A percentile compares a stretch with the other conserved stretches of the same genome.
phyloP scores from a whole-genome alignment of 1,284 basidiomycete species.

The Phellopilus nigrolimitatus region DNA sequence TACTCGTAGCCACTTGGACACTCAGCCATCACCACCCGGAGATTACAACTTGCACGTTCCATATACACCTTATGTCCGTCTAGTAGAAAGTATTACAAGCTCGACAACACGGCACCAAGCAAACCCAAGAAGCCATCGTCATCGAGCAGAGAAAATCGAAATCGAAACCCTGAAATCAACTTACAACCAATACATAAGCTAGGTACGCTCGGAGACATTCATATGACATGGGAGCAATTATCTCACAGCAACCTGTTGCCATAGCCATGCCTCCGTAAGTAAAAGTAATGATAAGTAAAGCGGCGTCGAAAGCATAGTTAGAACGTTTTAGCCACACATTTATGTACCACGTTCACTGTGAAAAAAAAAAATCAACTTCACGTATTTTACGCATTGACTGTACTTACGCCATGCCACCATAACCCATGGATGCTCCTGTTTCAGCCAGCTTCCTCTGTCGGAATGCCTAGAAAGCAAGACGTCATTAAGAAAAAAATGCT shows the following conservation, averaged over 20 bases:
- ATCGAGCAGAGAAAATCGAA: not conserved
- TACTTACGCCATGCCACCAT: constrained; percentile 52
- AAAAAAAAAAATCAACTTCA: constrained; percentile 2
- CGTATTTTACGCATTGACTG: not conserved
- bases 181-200: constrained; percentile 10
- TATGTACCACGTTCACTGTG: constrained; percentile 17
- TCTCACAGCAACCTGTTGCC: constrained; percentile 21
- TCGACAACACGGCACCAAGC: no score
- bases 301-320: not conserved
- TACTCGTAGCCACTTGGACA: no score
- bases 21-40: no score
- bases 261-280: constrained; percentile 9
- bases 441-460: constrained; percentile 70
- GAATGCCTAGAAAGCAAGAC: constrained; percentile 50
- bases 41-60: no score
- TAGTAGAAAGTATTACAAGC: no score
- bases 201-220: not conserved
- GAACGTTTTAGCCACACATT: not conserved
- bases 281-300: not conserved
- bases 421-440: constrained; percentile 52
- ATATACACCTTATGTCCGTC: no score
- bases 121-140: no score
- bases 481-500: not conserved
- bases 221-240: constrained; percentile 27
- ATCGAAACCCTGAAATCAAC: not conserved